Base-by-base conservation (phyloP, 352 stramenopile genomes). In the Globisporangium cystogenes region DNA sequence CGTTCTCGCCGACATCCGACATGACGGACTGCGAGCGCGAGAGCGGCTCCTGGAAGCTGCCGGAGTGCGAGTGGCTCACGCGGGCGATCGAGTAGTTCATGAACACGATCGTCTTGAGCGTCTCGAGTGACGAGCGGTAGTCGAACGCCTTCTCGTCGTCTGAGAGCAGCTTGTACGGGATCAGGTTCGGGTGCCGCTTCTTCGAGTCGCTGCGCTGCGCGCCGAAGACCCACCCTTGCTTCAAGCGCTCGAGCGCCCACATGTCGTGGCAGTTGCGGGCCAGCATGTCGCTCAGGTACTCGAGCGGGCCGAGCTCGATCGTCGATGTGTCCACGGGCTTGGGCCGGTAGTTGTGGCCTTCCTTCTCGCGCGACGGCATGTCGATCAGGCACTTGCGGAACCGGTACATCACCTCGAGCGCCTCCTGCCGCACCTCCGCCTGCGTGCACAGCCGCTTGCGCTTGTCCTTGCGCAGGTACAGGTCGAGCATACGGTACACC, bases 311-410 rank as follows among this genome's bases (percentile, higher is more conserved):
- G 20, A 95, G 56, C 37, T 90, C 81, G n/a, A 95, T 68, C 18
- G 55, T 63, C 33, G 62, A 76, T 24, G 84, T 95, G 24, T 95
- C 84, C 36, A 95, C 81, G 29, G 84, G 84, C 60, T 95, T 93
- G 12, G 84, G 84, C 1, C 74, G 68, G 52, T 95, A 95, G 48
- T 95, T 90, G 62, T 95, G 82, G 4, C 84, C 84, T 62, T 95
- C 84, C 36, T 93, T 92, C 54, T 95, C 84, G 51, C 84, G 80
- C 40, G 82, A 93, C 36, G 84, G 84, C 84, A 95, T 95, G 49
- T 93, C 84, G 20, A 93, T 95, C 14, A 95, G 64, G 54, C 79
- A 92, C 53, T 87, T 90, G 15, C 81, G 78, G 76, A 95, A 95
- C 20, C 84, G 82, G 46, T 89, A 93, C 84, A 93, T 93, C 46